These are phyloP conservation scores for Aspergillus baeticus DNA, from an alignment of 495 filamentous ascomycete species.

Conservation along the genomic window DNA sequence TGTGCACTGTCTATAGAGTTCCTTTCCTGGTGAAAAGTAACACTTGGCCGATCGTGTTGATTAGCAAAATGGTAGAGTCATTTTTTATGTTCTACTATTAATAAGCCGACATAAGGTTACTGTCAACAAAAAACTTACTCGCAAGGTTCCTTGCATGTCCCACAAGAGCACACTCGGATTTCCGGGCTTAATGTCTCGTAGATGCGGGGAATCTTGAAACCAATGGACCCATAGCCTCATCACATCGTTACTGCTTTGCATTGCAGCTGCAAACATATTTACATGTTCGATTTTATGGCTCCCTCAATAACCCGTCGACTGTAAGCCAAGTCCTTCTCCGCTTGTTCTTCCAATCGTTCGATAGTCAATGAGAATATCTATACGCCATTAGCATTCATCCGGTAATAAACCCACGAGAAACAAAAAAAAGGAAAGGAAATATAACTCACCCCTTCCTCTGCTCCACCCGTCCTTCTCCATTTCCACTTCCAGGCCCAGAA, in stretches of 20 bases:
- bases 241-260: constrained; percentile 13
- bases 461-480: constrained; percentile 23
- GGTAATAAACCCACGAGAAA: neutral
- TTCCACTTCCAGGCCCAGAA: constrained; percentile 18
- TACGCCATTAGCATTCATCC: neutral
- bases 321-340: neutral
- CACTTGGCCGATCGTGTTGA: too few relatives aligned
- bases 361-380: constrained; percentile 9
- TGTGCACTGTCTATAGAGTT: too few relatives aligned
- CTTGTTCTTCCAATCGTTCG: neutral
- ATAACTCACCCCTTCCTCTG: constrained; percentile 16
- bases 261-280: neutral
- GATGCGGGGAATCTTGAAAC: too few relatives aligned
- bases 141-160: too few relatives aligned
- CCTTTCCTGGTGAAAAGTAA: too few relatives aligned
- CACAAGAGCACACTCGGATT: too few relatives aligned
- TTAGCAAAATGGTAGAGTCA: too few relatives aligned
- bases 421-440: constrained; percentile 3
- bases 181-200: too few relatives aligned
- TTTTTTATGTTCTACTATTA: too few relatives aligned
- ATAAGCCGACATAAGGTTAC: too few relatives aligned
- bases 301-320: constrained; percentile 1
- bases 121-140: too few relatives aligned
- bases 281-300: neutral
- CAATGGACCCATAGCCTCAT: too few relatives aligned